Percentiles rank a stretch among this genome's conserved stretches.
These are phyloP conservation scores for Paramecium sexaurelia DNA, from an alignment of 73 alveolate species.

Conservation along the genomic window DNA sequence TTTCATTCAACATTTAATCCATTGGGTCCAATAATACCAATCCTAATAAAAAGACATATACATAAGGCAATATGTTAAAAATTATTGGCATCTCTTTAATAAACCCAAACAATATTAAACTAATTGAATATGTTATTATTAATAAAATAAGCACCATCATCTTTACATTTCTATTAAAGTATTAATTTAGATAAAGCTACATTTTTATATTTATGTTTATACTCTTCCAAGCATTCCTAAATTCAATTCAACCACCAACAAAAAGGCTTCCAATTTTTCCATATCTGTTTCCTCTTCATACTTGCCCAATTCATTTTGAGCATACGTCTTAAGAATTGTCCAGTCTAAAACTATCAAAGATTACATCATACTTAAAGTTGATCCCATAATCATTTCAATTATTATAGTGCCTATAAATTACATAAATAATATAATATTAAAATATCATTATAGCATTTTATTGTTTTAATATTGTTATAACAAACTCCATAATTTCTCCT, in stretches of 20 bases:
- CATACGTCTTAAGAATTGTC: not conserved
- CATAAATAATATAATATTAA: not conserved
- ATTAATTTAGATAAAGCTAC: not conserved
- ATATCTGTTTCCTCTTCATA: not conserved
- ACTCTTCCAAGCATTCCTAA: not conserved
- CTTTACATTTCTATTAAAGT: not conserved
- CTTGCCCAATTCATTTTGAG: not conserved
- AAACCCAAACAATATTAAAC: not conserved
- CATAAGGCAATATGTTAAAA: not conserved
- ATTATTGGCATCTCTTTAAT: not conserved
- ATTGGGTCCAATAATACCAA: not conserved
- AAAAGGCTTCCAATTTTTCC: not conserved
- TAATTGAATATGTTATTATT: not conserved
- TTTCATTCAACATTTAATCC: not conserved
- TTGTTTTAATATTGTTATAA: constrained; percentile 9
- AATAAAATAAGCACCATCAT: not conserved
- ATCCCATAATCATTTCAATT: not conserved
- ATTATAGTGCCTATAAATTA: not conserved
- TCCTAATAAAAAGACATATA: not conserved
- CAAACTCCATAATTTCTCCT: constrained; percentile 4
- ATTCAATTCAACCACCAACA: not conserved
- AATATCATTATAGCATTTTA: constrained; percentile 20
- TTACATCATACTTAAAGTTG: not conserved
- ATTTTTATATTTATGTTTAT: not conserved
- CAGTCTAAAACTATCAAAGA: not conserved